phyloP scores from a whole-genome alignment of 73 alveolate species.

The Blepharisma japonicum region DNA sequence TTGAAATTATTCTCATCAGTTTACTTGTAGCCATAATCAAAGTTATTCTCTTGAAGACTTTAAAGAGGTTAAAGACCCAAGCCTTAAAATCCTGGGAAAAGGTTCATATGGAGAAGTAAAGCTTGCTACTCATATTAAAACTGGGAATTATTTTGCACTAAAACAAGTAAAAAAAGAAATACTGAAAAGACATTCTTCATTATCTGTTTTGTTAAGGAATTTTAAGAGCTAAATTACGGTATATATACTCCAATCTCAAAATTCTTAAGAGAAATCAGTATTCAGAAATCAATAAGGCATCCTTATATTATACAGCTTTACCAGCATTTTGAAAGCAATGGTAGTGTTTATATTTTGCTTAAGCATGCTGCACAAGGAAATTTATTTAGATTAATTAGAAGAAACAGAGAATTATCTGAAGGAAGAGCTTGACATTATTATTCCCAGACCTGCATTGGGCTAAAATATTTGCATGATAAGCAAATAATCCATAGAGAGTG shows the following conservation, averaged over 20 bases:
- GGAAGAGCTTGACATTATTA: slow-evolving; percentile 50
- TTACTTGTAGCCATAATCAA: neutral
- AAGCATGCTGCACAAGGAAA: slow-evolving; percentile 79
- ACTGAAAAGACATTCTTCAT: slow-evolving; percentile 35
- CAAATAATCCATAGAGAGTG: neutral
- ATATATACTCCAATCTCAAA: too few species aligned
- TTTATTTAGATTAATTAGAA: slow-evolving; percentile 57
- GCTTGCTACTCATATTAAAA: slow-evolving; percentile 55
- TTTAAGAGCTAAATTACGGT: too few species aligned
- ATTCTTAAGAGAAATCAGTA: slow-evolving; percentile 78
- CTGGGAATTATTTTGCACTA: slow-evolving; percentile 63
- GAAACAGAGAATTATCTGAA: slow-evolving; percentile 53
- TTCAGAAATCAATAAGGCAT: slow-evolving; percentile 68
- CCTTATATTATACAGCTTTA: slow-evolving; percentile 75
- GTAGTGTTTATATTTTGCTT: slow-evolving; percentile 56
- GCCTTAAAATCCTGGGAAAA: slow-evolving; percentile 54
- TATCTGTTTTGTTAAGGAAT: slow-evolving; percentile 36
- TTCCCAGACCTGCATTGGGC: neutral
- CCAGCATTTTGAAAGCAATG: slow-evolving; percentile 72
- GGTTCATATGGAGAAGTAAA: slow-evolving; percentile 86
- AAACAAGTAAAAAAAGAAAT: slow-evolving; percentile 64
- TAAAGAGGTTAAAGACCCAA: neutral
- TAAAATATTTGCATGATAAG: neutral
- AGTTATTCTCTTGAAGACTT: neutral
- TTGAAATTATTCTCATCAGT: neutral